Evolutionary conservation across 345 rosid species (phyloP), one percentile per base, ranked within the genome.

Genomic region (Dipteronia sinensis): DNA sequence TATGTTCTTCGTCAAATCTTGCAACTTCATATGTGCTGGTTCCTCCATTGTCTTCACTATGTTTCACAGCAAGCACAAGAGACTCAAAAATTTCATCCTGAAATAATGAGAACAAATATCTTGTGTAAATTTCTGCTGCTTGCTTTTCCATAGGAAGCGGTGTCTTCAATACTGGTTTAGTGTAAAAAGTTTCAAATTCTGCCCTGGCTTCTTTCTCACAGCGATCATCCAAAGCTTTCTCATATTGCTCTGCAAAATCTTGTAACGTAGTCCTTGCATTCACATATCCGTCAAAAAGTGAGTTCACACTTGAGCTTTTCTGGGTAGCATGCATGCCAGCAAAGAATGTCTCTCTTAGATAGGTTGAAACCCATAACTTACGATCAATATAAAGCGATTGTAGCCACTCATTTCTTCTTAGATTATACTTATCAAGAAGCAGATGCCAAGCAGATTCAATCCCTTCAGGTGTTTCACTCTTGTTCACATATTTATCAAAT

Each of bases 91-190:
- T 77, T 75, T 77, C 87, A 31, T 79, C 81, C 66, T 85, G 83
- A 74, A 82, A 47, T 19, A 74, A 62, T 7, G 77, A 53, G 72
- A 82, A 85, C 76, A 77, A 61, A 20, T 63, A 77, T 71, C 79
- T 79, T 0, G 79, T 81, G 77, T 79, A 79, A 74, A 82, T 74
- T 61, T 82, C 81, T 10, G 76, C 81, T 59, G 81, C 83, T 71
- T 84, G 85, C 70, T 79, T 84, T 82, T 82, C 84, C 81, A 79
- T 79, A 5, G 83, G 87, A 66, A 82, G 82, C 3, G 83, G 83
- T 58, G 83, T 84, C 74, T 82, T 77, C 22, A 82, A 27, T 31
- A 73, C 47, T 20, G 78, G 83, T 68, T 72, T 83, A 11, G 81
- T 78, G 74, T 80, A 69, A 71, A 72, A 80, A 10, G 82, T 80